Base-by-base conservation (phyloP, 75 land plant species). In the Picea glauca region DNA sequence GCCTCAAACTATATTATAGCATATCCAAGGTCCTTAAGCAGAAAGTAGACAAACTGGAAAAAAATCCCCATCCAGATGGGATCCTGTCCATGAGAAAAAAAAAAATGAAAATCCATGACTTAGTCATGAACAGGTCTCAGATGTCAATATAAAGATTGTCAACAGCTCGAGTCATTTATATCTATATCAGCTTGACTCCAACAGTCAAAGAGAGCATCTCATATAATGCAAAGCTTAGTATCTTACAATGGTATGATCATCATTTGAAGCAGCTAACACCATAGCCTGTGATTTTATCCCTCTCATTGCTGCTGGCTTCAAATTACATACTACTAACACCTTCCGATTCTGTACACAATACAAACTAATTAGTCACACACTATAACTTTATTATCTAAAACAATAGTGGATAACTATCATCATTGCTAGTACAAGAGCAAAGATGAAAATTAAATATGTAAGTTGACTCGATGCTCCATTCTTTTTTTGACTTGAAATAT, bases 261-360 rank as follows among this genome's bases (percentile, higher is more conserved):
- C 83, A 80, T 89, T 86, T 1, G 92, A 89, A 82, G 98, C 98
- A 70, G 96, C 96, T 82, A 95, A 87, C 68, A 97, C 98, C 99
- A 97, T 97, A 14, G 99, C 99, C 20, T 97, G 98, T 21, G 99
- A 97, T 76, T 91, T 91, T 14, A 97, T 89, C 2, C 99, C 99
- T 40, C 99, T 60, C 99, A 97, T 95, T 70, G 81, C 78, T 58
- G 95, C 99, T 43, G 99, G 99, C 79, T 95, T 97, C 76, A 97
- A 79, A 75, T 97, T 97, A 80, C 99, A 97, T 43, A 97, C 85
- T 60, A 97, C 98, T 80, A 98, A 97, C 9, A 97, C 98, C 80
- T 85, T 90, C 2, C 93, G 93, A 67, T 93, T 83, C 99, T 97
- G 92, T 75, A 23, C 26, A 76, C 65, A 57, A 12, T 59, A 77